A percentile compares a stretch with the other conserved stretches of the same genome.
Conservation (phyloP, 1,284 basidiomycete genomes). For the Marasmius tenuissimus region DNA sequence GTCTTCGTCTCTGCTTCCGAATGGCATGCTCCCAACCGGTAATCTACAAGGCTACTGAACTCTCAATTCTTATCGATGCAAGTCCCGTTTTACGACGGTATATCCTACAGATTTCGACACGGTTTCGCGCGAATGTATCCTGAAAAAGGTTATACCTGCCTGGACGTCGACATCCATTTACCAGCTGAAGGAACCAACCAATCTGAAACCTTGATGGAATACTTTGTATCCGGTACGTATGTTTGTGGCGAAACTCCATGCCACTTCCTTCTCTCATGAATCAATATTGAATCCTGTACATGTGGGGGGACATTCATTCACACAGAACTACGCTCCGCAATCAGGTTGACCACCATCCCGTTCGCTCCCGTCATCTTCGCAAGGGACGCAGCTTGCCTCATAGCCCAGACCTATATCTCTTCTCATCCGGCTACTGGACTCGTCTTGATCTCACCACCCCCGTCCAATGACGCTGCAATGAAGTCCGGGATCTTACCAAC, state of each 20-base stretch:
- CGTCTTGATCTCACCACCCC: slow-evolving; percentile 58
- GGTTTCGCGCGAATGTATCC: slow-evolving; percentile 47
- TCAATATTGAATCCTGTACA: too few species aligned
- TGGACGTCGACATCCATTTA: slow-evolving; percentile 50
- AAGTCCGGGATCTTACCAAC: slow-evolving; percentile 34
- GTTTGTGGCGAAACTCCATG: background rate
- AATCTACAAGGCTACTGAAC: slow-evolving; percentile 30
- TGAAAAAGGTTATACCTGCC: slow-evolving; percentile 58
- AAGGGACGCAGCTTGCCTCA: slow-evolving; percentile 47
- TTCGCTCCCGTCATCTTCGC: slow-evolving; percentile 68
- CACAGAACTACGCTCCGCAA: slow-evolving; percentile 40
- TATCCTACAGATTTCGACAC: slow-evolving; percentile 32
- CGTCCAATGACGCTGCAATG: slow-evolving; percentile 37
- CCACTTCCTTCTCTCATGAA: too few species aligned
- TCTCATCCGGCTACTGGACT: slow-evolving; percentile 62
- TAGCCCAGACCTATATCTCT: slow-evolving; percentile 68
- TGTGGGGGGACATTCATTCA: too few species aligned
- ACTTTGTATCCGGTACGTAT: slow-evolving; percentile 38
- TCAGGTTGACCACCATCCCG: slow-evolving; percentile 48
- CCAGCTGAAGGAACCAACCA: slow-evolving; percentile 28
- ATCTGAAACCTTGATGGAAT: slow-evolving; percentile 34
- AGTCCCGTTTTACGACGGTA: slow-evolving; percentile 21
- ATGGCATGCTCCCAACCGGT: slow-evolving; percentile 33
- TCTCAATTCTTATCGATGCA: background rate
- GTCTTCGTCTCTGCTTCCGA: slow-evolving; percentile 43